Percentiles rank a stretch among this genome's conserved stretches.
These are phyloP conservation scores for Plantago ovata DNA, from an alignment of 257 asterid genomes.

Conservation along the genomic window DNA sequence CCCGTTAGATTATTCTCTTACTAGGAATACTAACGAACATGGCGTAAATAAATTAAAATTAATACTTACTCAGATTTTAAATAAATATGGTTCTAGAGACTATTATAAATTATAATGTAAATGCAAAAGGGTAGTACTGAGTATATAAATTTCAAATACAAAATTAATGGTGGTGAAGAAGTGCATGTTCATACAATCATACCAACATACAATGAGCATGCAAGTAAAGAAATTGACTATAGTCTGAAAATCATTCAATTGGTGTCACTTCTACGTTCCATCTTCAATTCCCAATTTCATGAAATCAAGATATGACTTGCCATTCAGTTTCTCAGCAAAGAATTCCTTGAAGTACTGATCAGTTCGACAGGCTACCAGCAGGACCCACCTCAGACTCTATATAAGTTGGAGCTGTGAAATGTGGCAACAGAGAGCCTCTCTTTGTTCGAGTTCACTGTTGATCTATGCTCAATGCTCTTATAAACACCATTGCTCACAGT, in stretches of 20 bases:
- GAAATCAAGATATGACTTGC: conserved; percentile 43
- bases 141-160: too few species aligned
- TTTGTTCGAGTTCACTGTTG: conserved; percentile 35
- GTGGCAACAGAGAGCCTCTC: conserved; percentile 57
- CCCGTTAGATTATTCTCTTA: too few species aligned
- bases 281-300: conserved; percentile 30
- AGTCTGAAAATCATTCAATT: not conserved
- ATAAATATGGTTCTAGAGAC: too few species aligned
- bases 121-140: too few species aligned
- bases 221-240: too few species aligned
- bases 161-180: too few species aligned
- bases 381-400: conserved; percentile 47
- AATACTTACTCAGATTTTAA: too few species aligned
- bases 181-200: too few species aligned
- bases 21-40: too few species aligned
- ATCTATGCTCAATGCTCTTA: conserved; percentile 53
- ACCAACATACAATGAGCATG: too few species aligned
- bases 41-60: too few species aligned
- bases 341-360: conserved; percentile 36
- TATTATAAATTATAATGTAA: too few species aligned
- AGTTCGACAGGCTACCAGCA: conserved; percentile 31
- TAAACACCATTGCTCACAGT: conserved; percentile 48
- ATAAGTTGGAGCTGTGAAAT: conserved; percentile 40
- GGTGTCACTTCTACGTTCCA: not conserved
- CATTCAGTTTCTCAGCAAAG: conserved; percentile 40